Base-by-base conservation (phyloP, 108 stramenopile genomes). In the Nitzschia sp. region DNA sequence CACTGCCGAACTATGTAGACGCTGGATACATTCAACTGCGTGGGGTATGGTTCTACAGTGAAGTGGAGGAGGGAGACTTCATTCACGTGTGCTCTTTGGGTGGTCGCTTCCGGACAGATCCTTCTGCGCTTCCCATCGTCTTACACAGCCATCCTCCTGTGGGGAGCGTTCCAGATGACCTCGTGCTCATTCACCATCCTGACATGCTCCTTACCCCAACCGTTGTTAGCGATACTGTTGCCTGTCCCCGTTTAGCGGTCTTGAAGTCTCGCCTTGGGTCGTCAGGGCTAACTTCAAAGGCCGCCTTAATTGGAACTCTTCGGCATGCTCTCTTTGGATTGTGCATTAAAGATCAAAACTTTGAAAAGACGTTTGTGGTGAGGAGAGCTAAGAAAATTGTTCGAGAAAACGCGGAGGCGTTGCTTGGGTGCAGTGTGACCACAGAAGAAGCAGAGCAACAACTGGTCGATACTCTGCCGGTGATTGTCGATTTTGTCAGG, bases 171-270 rank as follows among this genome's bases (percentile, higher is more conserved):
- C 19, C 70, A 13, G 91, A 95, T 61, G 94, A 95, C 56, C 66
- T 93, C 34, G 71, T 90, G 0, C 62, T 93, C 23, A 75, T 95
- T 5, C 35, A 92, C 11, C 91, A 95, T 80, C 94, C 94, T 1
- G 94, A 95, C 66, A 74, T 78, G 32, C 66, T 95, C n/a, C 72
- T 93, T 54, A 84, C 88, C 18, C 91, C 94, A 3, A 92, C 87
- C 18, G 63, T 78, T 13, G 81, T 93, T 9, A 92, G 88, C 31
- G 94, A 95, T 63, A 82, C 90, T 38, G 46, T 55, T 9, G 64
- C 76, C 34, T 95, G 94, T 54, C 75, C 79, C 21, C 82, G 94
- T 25, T 68, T 90, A 29, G 89, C 94, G 1, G 88, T 89, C 1
- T 63, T 95, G 34, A 82, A 84, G 74, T 71, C 68, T 27, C 74